Percentiles rank a stretch among this genome's conserved stretches.
Conservation (phyloP, 306 rosid genomes). For the Lupinus albus region DNA sequence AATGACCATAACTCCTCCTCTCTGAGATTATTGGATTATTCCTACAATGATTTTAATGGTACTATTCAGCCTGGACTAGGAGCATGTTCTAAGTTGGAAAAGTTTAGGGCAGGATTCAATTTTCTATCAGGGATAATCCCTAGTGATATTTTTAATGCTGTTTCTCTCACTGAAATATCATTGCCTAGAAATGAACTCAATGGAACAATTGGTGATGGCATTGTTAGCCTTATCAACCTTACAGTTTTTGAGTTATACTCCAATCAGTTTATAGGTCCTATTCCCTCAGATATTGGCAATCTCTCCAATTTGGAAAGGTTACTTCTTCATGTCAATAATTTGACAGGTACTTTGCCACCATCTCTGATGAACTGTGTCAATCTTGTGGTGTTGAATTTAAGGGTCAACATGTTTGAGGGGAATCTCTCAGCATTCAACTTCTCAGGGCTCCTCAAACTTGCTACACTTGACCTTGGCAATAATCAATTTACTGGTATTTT, state of each 20-base stretch:
- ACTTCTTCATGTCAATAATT: conserved; percentile 68
- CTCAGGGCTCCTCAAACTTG: conserved; percentile 58
- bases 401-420: conserved; percentile 74
- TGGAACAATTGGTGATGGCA: conserved; percentile 58
- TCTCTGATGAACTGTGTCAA: conserved; percentile 71
- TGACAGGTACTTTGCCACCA: conserved; percentile 67
- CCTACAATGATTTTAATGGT: conserved; percentile 61
- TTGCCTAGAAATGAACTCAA: conserved; percentile 60
- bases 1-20: conserved; percentile 43
- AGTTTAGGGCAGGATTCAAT: conserved; percentile 79
- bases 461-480: conserved; percentile 79
- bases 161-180: conserved; percentile 61
- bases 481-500: conserved; percentile 69
- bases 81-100: conserved; percentile 63
- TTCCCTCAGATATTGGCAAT: conserved; percentile 67
- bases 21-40: conserved; percentile 63
- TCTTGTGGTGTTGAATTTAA: conserved; percentile 66
- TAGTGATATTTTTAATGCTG: conserved; percentile 53
- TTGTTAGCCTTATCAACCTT: conserved; percentile 58
- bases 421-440: conserved; percentile 67
- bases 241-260: conserved; percentile 73
- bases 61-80: conserved; percentile 59
- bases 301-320: conserved; percentile 64
- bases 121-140: conserved; percentile 64
- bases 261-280: conserved; percentile 56